Percentiles rank a stretch among this genome's conserved stretches.
phyloP scores from a whole-genome alignment of 768 basidiomycete species.

The Galerina marginata region DNA sequence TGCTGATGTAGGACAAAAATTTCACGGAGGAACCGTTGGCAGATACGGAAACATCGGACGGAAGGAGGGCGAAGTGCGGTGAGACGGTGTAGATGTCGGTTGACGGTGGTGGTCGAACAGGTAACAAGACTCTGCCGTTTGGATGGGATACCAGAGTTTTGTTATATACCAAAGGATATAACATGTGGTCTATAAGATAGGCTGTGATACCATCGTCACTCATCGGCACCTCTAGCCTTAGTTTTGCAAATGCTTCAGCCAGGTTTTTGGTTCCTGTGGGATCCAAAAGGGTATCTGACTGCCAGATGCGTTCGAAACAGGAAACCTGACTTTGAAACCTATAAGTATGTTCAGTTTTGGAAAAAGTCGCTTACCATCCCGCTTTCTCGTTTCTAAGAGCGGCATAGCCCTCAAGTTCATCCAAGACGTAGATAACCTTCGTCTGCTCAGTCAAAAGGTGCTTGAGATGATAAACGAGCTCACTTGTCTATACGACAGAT shows the following conservation, averaged over 20 bases:
- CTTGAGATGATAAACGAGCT: constrained; percentile 2
- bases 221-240: constrained; percentile 19
- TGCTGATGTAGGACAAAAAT: constrained; percentile 60
- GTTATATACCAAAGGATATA: constrained; percentile 45
- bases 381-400: constrained; percentile 42
- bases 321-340: constrained; percentile 49
- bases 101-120: constrained; percentile 34
- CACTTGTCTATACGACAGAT: constrained; percentile 48
- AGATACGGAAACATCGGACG: constrained; percentile 47
- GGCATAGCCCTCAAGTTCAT: constrained; percentile 54
- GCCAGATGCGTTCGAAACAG: constrained; percentile 64
- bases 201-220: constrained; percentile 27
- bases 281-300: constrained; percentile 37
- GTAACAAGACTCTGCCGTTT: constrained; percentile 25
- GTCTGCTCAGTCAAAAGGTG: not conserved
- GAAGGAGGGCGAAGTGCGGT: constrained; percentile 45
- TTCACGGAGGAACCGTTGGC: constrained; percentile 29
- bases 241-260: constrained; percentile 25
- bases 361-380: constrained; percentile 37
- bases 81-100: constrained; percentile 48
- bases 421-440: constrained; percentile 53
- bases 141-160: constrained; percentile 40
- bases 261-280: constrained; percentile 18
- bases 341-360: not conserved
- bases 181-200: constrained; percentile 45